Base-by-base conservation (phyloP, 345 rosid species). In the Sisymbrium altissimum region DNA sequence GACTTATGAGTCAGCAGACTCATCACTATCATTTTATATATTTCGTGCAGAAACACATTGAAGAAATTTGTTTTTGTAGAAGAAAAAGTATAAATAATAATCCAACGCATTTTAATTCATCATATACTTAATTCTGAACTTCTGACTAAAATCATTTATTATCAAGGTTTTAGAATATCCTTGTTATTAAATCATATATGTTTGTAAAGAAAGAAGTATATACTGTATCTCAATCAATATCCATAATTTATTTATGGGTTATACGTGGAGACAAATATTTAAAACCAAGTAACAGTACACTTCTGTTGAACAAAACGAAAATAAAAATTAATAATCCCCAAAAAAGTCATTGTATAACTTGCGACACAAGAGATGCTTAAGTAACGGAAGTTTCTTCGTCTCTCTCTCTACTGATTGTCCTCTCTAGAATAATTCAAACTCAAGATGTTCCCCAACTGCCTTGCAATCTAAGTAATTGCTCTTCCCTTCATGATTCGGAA, bases 361-460 rank as follows among this genome's bases (percentile, higher is more conserved):
- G 21, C 11, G 12, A 32, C 23, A 50, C 52, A 40, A 41, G 48
- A 74, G 25, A 46, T 49, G 14, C 30, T 19, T 3, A 14, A 41
- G 38, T 1, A 35, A 35, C 38, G 38, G 38, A 35, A 35, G 38
- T 44, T 52, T 52, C 67, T 9, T 46, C 41, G 13, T 40, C 11
- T 45, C 15, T 25, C 18, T 30, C 56, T 45, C 10, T 6, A 19
- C 6, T 9, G 14, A 62, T 8, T 27, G 4, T 63, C 54, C 4
- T 1, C 50, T 46, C 86, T 84, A 94, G 80, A 94, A 94, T 68
- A 91, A 71, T 85, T 94, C 97, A 72, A 94, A 89, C 82, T 94
- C 96, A 70, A 91, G 93, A 72, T 87, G 97, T 74, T 88, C 97
- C 12, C 90, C 96, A 3, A 85, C 83, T 15, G 96, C 84, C 70